Conservation (phyloP, 2,329 filamentous ascomycete species). For the Aspergillus hiratsukae region DNA sequence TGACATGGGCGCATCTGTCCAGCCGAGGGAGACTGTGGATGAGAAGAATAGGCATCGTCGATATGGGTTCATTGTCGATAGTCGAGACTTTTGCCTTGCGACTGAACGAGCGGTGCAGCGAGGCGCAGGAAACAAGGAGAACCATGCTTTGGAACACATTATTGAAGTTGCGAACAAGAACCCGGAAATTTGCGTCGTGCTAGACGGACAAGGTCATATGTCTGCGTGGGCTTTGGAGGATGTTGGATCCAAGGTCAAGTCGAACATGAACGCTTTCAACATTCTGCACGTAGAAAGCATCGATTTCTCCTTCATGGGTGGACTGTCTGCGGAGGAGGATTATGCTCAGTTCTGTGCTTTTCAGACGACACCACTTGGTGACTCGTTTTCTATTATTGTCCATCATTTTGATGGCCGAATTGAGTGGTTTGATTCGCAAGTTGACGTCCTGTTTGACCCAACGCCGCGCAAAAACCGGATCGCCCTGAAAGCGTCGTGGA, state of each 20-base stretch:
- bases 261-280: conserved; percentile 71
- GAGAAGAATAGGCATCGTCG: conserved; percentile 44
- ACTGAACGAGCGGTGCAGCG: conserved; percentile 70
- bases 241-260: conserved; percentile 65
- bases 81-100: conserved; percentile 71
- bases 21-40: conserved; percentile 46
- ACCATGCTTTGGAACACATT: conserved; percentile 74
- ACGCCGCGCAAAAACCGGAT: conserved; percentile 57
- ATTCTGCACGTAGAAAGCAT: conserved; percentile 70
- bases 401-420: conserved; percentile 85
- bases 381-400: conserved; percentile 66
- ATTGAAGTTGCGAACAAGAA: conserved; percentile 79
- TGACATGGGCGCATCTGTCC: conserved; percentile 68
- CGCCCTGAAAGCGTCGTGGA: conserved; percentile 64
- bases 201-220: conserved; percentile 81
- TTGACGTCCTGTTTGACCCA: conserved; percentile 77
- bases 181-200: conserved; percentile 80
- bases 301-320: conserved; percentile 36
- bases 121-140: conserved; percentile 56
- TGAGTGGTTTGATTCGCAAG: conserved; percentile 71
- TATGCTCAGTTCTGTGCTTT: conserved; percentile 71
- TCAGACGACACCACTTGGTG: conserved; percentile 57
- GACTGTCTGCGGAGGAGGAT: conserved; percentile 35
- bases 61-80: conserved; percentile 78
- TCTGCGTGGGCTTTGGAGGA: conserved; percentile 91